phyloP scores from a whole-genome alignment of 1,284 basidiomycete genomes.

The Chalciporus sp. region DNA sequence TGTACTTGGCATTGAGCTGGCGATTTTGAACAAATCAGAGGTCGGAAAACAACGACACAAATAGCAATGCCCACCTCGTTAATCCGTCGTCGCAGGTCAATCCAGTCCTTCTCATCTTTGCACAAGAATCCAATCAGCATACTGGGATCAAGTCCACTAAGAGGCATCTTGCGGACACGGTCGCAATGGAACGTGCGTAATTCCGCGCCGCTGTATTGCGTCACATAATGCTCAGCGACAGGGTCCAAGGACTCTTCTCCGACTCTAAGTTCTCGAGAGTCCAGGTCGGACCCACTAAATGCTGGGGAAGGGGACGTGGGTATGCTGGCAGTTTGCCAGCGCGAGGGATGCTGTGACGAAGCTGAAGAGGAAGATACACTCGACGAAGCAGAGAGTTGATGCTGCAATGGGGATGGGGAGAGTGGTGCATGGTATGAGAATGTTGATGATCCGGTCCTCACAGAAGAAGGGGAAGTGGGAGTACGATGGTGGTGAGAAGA shows the following conservation, averaged over 20 bases:
- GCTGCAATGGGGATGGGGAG: conserved; percentile 62
- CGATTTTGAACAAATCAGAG: conserved; percentile 5
- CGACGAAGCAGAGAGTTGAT: conserved; percentile 55
- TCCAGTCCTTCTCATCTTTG: conserved; percentile 81
- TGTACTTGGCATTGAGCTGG: conserved; percentile 58
- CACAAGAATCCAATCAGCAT: conserved; percentile 96
- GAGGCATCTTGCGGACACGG: conserved; percentile 88
- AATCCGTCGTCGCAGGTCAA: conserved; percentile 77
- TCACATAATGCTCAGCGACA: conserved; percentile 59
- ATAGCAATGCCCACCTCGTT: conserved; percentile 55
- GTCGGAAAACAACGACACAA: background rate
- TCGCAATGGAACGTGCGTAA: conserved; percentile 94
- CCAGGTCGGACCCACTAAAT: conserved; percentile 39
- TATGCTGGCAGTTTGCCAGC: conserved; percentile 34
- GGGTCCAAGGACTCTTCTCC: conserved; percentile 44
- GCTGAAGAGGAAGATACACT: conserved; percentile 31
- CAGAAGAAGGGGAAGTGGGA: conserved; percentile 58
- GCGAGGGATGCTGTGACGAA: conserved; percentile 26
- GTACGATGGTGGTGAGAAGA: conserved; percentile 35
- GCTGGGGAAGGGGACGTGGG: conserved; percentile 20
- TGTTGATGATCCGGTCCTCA: conserved; percentile 54
- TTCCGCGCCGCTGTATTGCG: conserved; percentile 65
- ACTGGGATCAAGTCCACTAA: conserved; percentile 91
- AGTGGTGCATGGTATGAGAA: conserved; percentile 58
- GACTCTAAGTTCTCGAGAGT: conserved; percentile 38